phyloP scores from a whole-genome alignment of 345 rosid genomes.

The Garcia nutans region DNA sequence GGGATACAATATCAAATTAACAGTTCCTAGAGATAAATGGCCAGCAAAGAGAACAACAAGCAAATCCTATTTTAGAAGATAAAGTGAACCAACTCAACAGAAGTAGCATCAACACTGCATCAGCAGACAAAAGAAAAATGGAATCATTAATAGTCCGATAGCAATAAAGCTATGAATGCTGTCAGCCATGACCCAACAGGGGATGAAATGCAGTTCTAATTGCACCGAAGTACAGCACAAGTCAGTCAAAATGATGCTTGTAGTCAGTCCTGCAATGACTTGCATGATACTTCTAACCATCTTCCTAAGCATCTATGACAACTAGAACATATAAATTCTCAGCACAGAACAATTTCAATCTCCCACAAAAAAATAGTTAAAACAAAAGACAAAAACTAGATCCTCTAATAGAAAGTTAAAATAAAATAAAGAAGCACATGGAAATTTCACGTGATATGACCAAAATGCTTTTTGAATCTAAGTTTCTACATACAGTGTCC shows the following conservation, averaged over 20 bases:
- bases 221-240: not conserved
- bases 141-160: not conserved
- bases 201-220: not conserved
- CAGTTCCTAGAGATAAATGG: not conserved
- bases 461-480: not conserved
- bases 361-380: not conserved
- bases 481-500: constrained; percentile 72
- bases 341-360: constrained; percentile 1
- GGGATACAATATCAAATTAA: not conserved
- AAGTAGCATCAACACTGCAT: not conserved
- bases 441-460: not conserved
- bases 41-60: not conserved
- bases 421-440: not conserved
- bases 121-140: not conserved
- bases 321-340: not conserved
- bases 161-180: not conserved
- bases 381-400: not conserved
- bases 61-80: not conserved
- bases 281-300: not conserved
- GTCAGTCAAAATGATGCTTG: not conserved
- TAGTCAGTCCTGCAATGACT: not conserved
- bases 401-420: too few species aligned
- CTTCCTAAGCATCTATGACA: not conserved
- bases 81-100: not conserved
- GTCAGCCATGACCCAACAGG: not conserved